Evolutionary conservation across 192 early-diverging fungal genomes (phyloP), one percentile per base, ranked within the genome.

Genomic region (Irineochytrium annulatum): DNA sequence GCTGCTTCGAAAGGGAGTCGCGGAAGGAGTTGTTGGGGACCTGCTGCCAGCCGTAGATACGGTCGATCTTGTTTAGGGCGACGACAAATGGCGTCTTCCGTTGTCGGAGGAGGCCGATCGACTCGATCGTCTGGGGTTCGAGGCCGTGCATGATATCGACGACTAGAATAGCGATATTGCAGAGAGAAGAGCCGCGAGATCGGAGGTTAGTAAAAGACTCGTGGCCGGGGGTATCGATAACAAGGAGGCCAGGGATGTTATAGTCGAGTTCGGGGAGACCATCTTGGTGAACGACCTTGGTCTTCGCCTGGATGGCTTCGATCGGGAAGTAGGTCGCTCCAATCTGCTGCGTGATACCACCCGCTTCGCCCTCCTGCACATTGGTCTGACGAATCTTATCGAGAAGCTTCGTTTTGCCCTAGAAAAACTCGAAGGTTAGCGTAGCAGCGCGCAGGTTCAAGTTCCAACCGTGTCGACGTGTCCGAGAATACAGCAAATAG

Each of bases 301-400:
- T 97, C 81, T 99, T 99, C 62, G 85, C 77, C 70, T 83, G 82
- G 62, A 99, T 94, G 28, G 92, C 91, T 32, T 91, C 88, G 54
- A 91, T 82, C n/a, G 95, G 97, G 86, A 99, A 97, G 77, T 90
- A 99, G 27, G 95, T 97, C 16, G 97, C 97, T 74, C 97, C 97
- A 60, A 99, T 99, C 69, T 99, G 97, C 74, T 99, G 97, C 11
- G 97, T 99, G 71, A 99, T 99, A 74, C 97, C 97, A 66, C 97
- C 97, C 32, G 97, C 97, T 85, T 99, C 97, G 56, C 94, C 94
- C 57, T 90, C 97, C 76, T 98, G 95, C 17, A 99, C 97, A 77
- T 96, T 96, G 28, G 97, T 99, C 72, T 98, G 94, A 45, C 97
- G 86, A 75, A 99, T 94, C 84, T 96, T 97, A 79, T 99, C 97